Evolutionary conservation across 2,329 filamentous ascomycete genomes (phyloP).

Genomic region (Penicillium palitans): DNA sequence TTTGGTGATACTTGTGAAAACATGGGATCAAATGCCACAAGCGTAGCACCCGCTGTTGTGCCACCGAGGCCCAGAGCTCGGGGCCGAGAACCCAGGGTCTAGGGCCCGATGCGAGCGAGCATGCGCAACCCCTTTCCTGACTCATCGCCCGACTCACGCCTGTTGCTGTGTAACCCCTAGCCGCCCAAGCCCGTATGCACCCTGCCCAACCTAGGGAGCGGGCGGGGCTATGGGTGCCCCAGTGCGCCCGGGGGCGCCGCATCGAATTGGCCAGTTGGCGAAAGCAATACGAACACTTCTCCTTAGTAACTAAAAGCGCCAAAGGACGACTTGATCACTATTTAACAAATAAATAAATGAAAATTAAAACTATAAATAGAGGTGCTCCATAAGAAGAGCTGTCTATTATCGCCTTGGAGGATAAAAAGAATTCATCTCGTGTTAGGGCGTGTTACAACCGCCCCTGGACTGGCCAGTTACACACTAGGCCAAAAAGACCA

Average conservation of each 20-base stretch:
- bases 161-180: neutral
- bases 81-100: too few relatives aligned
- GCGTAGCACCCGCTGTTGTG: neutral
- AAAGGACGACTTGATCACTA: neutral
- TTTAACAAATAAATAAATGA: too few relatives aligned
- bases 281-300: too few relatives aligned
- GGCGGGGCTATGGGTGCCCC: neutral
- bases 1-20: neutral
- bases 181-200: neutral
- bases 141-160: too few relatives aligned
- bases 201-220: neutral
- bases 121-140: too few relatives aligned
- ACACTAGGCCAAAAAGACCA: too few relatives aligned
- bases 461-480: too few relatives aligned
- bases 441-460: too few relatives aligned
- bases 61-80: neutral
- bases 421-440: neutral
- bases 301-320: neutral
- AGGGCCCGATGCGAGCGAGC: neutral
- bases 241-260: neutral
- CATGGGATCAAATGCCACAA: neutral
- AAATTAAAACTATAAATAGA: neutral
- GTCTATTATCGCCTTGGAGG: too few relatives aligned
- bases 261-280: neutral
- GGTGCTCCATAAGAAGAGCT: too few relatives aligned